These are phyloP conservation scores for Monosporascus sp. DNA, from an alignment of 2,329 filamentous ascomycete genomes.

Conservation along the genomic window DNA sequence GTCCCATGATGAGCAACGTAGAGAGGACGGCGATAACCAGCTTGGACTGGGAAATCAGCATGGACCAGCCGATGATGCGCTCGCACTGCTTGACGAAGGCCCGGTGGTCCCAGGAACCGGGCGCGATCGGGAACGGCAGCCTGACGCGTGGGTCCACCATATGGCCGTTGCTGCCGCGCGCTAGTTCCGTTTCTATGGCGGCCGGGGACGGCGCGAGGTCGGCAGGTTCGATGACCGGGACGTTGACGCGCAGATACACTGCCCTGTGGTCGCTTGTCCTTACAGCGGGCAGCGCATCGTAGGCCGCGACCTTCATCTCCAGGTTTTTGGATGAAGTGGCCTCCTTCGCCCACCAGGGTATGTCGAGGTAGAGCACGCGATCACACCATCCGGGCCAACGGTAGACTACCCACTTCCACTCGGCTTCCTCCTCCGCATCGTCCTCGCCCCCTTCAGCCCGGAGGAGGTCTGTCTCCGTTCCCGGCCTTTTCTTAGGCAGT, in stretches of 20 bases:
- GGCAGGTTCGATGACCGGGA: conserved; percentile 52
- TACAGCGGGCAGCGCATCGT: conserved; percentile 72
- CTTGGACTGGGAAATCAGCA: conserved; percentile 50
- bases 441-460: conserved; percentile 21
- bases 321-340: conserved; percentile 14
- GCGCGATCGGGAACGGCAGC: conserved; percentile 48
- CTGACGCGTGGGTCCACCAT: conserved; percentile 21
- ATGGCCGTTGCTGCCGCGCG: background rate
- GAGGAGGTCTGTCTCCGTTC: conserved; percentile 3
- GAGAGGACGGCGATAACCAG: conserved; percentile 43
- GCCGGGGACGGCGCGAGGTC: conserved; percentile 31
- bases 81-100: conserved; percentile 26
- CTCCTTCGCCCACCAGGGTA: conserved; percentile 45
- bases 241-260: conserved; percentile 65
- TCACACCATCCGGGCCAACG: conserved; percentile 94
- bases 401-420: conserved; percentile 72
- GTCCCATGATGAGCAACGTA: conserved; percentile 35
- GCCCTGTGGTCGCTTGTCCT: conserved; percentile 83
- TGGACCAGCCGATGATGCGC: conserved; percentile 45
- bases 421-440: conserved; percentile 30
- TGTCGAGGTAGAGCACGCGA: conserved; percentile 72
- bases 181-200: conserved; percentile 10
- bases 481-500: conserved; percentile 26
- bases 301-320: conserved; percentile 53
- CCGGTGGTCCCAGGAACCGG: conserved; percentile 49